Evolutionary conservation across 2,329 filamentous ascomycete species (phyloP).

Genomic region (Cladosporium cucumerinum): DNA sequence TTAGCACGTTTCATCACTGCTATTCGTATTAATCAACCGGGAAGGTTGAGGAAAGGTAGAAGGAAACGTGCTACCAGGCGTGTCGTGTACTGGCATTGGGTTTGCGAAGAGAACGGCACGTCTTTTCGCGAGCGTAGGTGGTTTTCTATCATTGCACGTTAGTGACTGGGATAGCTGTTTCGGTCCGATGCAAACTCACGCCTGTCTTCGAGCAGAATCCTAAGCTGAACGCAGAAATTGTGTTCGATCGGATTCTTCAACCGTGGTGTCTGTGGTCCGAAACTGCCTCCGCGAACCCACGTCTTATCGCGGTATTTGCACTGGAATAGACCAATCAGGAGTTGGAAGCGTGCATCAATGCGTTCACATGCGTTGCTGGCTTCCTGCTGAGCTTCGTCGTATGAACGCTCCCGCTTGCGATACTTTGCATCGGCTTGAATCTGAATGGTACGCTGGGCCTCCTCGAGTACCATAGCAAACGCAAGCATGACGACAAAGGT

Average conservation of each 20-base stretch:
- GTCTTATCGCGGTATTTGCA: slow-evolving; percentile 47
- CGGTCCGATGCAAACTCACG: slow-evolving; percentile 32
- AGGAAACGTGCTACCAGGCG: slow-evolving; percentile 45
- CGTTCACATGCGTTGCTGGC: slow-evolving; percentile 41
- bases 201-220: slow-evolving; percentile 41
- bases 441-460: slow-evolving; percentile 46
- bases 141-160: slow-evolving; percentile 30
- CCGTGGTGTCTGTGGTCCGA: slow-evolving; percentile 39
- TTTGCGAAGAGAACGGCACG: slow-evolving; percentile 38
- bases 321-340: slow-evolving; percentile 46
- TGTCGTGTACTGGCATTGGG: slow-evolving; percentile 42
- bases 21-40: background rate
- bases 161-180: background rate
- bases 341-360: slow-evolving; percentile 45
- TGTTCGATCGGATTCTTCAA: slow-evolving; percentile 34
- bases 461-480: slow-evolving; percentile 48
- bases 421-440: slow-evolving; percentile 41
- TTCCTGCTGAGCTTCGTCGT: slow-evolving; percentile 30
- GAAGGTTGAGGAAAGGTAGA: slow-evolving; percentile 30
- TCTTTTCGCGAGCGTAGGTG: slow-evolving; percentile 38
- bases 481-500: slow-evolving; percentile 47
- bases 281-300: slow-evolving; percentile 37
- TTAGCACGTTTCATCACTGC: background rate
- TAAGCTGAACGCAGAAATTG: slow-evolving; percentile 38
- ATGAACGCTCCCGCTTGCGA: slow-evolving; percentile 29